phyloP scores from a whole-genome alignment of 257 asterid genomes.

The Jacaranda mimosifolia region DNA sequence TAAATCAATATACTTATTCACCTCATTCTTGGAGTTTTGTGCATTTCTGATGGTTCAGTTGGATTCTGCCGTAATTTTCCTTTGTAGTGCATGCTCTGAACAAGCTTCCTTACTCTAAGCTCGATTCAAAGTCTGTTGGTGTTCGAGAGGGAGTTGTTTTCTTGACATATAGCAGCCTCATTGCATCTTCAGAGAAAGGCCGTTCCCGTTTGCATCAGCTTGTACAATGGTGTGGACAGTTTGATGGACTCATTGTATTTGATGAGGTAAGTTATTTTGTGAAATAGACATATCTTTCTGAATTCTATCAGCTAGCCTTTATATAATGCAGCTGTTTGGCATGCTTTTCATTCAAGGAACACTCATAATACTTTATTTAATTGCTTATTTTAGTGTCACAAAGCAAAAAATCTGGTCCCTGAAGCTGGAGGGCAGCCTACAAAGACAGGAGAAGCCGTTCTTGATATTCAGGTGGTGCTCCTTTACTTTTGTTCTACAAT shows the following conservation, averaged over 20 bases:
- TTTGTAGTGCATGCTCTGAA: slow-evolving; percentile 94
- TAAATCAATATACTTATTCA: background rate
- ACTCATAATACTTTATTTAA: slow-evolving; percentile 19
- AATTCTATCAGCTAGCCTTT: slow-evolving; percentile 31
- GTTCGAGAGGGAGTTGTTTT: slow-evolving; percentile 91
- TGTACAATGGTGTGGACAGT: slow-evolving; percentile 92
- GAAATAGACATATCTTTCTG: slow-evolving; percentile 19
- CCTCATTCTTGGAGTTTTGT: slow-evolving; percentile 24
- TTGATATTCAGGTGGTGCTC: slow-evolving; percentile 87
- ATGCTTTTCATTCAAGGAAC: slow-evolving; percentile 36
- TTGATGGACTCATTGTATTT: slow-evolving; percentile 88
- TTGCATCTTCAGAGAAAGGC: slow-evolving; percentile 99
- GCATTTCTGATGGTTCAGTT: slow-evolving; percentile 37
- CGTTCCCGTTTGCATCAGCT: slow-evolving; percentile 95
- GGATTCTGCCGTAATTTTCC: slow-evolving; percentile 33
- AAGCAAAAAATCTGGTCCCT: slow-evolving; percentile 97
- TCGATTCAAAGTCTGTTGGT: slow-evolving; percentile 89
- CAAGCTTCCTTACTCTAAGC: slow-evolving; percentile 98
- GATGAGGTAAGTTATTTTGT: slow-evolving; percentile 75
- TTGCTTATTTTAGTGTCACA: slow-evolving; percentile 80
- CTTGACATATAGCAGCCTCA: slow-evolving; percentile 97
- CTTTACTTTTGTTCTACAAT: slow-evolving; percentile 32
- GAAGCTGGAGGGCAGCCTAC: slow-evolving; percentile 98
- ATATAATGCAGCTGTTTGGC: slow-evolving; percentile 23
- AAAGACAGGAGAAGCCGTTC: slow-evolving; percentile 98